Base-by-base conservation (phyloP, 345 rosid species). In the Lepidium sativum region DNA sequence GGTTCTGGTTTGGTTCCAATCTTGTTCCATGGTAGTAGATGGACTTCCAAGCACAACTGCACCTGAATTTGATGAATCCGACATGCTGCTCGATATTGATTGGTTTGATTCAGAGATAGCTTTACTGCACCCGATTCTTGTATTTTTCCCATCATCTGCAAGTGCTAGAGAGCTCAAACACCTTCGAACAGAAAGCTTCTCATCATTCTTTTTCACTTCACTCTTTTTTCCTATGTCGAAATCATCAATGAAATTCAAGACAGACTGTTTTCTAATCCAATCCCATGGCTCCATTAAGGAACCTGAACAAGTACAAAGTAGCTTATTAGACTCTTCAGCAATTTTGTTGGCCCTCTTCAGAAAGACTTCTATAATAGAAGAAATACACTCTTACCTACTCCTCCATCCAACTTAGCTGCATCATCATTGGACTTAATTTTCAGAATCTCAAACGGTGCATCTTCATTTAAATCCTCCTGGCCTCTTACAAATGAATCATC, bases 61-160 rank as follows among this genome's bases (percentile, higher is more conserved):
- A 5, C 87, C 87, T 54, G 87, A 80, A 65, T 77, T 76, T n/a
- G 96, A 85, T 40, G 96, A 81, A 70, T 84, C 88, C 1, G 92
- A 81, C 78, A 54, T 73, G 78, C 86, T 80, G 29, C 87, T 81
- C 55, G 80, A 68, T 39, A 80, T 50, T 34, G 75, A 85, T 61
- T 64, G 80, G 60, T 76, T 80, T n/a, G 77, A 79, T 42, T 82
- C 89, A 2, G 60, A 61, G 14, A 55, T 63, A 14, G 57, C 71
- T 61, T 77, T 75, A 25, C 75, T 80, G 32, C 74, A 45, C 41
- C 80, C 85, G 53, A 38, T 54, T 73, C 49, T 67, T 51, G 74
- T 34, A 39, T 80, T 82, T 61, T 50, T 70, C 12, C 68, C 86
- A 60, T 75, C 70, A 11, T 63, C 78, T 54, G 69, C 81, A 65